phyloP scores from a whole-genome alignment of 164 flowering plant genomes.

The Vitis cinerea region DNA sequence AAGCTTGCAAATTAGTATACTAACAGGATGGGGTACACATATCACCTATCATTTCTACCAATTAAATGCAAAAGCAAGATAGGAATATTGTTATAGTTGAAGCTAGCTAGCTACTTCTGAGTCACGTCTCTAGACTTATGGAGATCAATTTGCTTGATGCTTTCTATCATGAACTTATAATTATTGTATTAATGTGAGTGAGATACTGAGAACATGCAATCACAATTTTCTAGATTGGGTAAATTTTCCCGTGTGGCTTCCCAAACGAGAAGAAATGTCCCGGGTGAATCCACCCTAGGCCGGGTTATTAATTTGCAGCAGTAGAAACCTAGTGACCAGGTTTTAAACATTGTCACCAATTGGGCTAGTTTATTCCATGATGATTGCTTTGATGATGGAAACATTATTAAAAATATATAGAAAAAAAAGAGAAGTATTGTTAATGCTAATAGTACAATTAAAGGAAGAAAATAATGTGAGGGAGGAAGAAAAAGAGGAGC shows the following conservation, averaged over 20 bases:
- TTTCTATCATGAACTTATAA: too few relatives aligned
- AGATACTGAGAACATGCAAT: too few relatives aligned
- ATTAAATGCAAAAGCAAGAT: too few relatives aligned
- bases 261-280: background rate
- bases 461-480: slow-evolving; percentile 35
- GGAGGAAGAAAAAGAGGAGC: slow-evolving; percentile 27
- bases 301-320: background rate
- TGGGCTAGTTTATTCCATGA: slow-evolving; percentile 26
- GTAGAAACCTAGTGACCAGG: background rate
- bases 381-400: slow-evolving; percentile 42
- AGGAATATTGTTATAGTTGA: too few relatives aligned
- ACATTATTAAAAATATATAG: slow-evolving; percentile 21
- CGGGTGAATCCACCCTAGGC: background rate
- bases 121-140: too few relatives aligned
- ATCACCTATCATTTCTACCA: too few relatives aligned
- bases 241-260: background rate
- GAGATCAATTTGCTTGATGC: too few relatives aligned
- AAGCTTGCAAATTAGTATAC: too few relatives aligned
- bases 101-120: too few relatives aligned
- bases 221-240: too few relatives aligned
- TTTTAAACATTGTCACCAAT: slow-evolving; percentile 13
- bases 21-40: too few relatives aligned
- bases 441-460: slow-evolving; percentile 37
- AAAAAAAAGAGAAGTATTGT: slow-evolving; percentile 10
- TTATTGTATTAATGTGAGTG: too few relatives aligned